phyloP scores from a whole-genome alignment of 108 stramenopile genomes.

The Skeletonema menzelii region DNA sequence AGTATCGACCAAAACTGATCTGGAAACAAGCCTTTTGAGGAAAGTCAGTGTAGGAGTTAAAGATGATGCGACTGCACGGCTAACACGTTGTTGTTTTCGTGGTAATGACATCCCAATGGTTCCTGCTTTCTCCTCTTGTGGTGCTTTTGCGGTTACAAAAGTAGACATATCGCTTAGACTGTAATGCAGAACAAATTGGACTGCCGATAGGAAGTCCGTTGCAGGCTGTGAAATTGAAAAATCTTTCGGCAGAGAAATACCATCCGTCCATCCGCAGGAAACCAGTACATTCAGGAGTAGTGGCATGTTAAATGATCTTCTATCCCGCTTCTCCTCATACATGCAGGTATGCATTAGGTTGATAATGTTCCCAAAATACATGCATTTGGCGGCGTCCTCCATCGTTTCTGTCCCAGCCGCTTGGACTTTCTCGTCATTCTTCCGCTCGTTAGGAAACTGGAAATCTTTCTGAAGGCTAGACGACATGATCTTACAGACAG shows the following conservation, averaged over 20 bases:
- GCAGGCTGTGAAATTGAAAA: background rate
- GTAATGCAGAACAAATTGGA: conserved; percentile 61
- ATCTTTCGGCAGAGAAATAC: conserved; percentile 14
- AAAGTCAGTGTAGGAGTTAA: conserved; percentile 64
- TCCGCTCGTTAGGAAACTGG: background rate
- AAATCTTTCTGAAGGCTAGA: conserved; percentile 54
- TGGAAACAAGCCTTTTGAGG: conserved; percentile 62
- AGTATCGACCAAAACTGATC: conserved; percentile 48
- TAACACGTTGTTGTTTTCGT: conserved; percentile 34
- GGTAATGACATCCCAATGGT: background rate
- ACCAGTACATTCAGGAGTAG: conserved; percentile 50
- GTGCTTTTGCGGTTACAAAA: conserved; percentile 19
- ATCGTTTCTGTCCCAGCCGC: background rate
- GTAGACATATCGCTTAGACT: conserved; percentile 55
- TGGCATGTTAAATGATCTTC: conserved; percentile 64
- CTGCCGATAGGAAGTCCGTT: conserved; percentile 51
- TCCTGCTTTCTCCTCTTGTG: conserved; percentile 2
- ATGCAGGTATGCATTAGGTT: conserved; percentile 62
- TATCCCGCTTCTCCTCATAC: conserved; percentile 77
- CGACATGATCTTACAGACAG: conserved; percentile 45
- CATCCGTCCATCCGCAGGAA: conserved; percentile 38
- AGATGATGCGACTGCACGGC: conserved; percentile 66
- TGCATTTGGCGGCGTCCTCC: conserved; percentile 39
- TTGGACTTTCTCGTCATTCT: background rate
- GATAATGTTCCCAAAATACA: conserved; percentile 75